Conservation (phyloP, 2,329 filamentous ascomycete species). For the Scorias spongiosa region DNA sequence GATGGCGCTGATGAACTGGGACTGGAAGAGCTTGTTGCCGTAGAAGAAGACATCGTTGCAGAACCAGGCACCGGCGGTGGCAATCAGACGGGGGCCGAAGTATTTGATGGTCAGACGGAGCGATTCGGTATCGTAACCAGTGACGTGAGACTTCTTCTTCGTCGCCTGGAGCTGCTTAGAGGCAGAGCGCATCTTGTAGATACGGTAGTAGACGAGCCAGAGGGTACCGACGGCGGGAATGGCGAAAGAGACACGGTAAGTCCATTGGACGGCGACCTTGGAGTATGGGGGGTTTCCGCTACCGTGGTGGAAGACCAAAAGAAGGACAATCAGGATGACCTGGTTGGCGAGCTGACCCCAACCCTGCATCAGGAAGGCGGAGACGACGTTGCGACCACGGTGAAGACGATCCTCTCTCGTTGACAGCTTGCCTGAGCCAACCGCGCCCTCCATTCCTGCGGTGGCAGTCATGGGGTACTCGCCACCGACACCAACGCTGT, state of each 20-base stretch:
- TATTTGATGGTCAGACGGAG: conserved; percentile 62
- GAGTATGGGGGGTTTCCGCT: conserved; percentile 65
- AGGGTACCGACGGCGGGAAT: conserved; percentile 80
- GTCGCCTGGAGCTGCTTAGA: conserved; percentile 66
- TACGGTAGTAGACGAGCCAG: conserved; percentile 93
- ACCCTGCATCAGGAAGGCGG: conserved; percentile 94
- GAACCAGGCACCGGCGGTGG: conserved; percentile 83
- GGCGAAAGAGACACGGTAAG: conserved; percentile 83
- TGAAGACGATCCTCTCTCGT: conserved; percentile 88
- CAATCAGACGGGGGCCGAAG: conserved; percentile 74
- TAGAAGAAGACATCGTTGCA: conserved; percentile 98
- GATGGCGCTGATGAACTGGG: conserved; percentile 74
- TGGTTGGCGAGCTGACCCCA: conserved; percentile 97
- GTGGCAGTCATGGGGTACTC: conserved; percentile 97
- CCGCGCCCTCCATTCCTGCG: conserved; percentile 66
- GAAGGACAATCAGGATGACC: conserved; percentile 67
- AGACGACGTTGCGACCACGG: conserved; percentile 88
- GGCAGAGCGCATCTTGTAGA: conserved; percentile 82
- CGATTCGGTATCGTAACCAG: conserved; percentile 81
- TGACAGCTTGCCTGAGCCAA: conserved; percentile 72
- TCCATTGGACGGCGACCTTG: conserved; percentile 64
- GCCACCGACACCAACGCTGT: conserved; percentile 58
- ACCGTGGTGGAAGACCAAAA: conserved; percentile 78
- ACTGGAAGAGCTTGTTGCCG: conserved; percentile 95
- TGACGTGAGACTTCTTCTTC: conserved; percentile 77